Base-by-base conservation (phyloP, 108 stramenopile species). In the Poteriospumella lacustris region DNA sequence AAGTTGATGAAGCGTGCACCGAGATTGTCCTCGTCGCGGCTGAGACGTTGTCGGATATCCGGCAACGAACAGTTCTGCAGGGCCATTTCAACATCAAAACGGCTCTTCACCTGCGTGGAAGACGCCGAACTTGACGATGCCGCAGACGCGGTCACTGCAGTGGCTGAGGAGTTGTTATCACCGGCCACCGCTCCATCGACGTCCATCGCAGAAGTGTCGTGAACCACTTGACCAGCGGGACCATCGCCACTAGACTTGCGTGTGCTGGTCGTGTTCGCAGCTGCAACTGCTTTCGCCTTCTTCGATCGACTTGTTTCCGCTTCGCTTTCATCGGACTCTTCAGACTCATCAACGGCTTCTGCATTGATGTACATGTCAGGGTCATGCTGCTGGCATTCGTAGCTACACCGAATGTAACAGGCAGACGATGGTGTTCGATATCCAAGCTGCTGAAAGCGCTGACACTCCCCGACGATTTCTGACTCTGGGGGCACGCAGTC, bases 401-500 rank as follows among this genome's bases (percentile, higher is more conserved):
- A 28, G 5, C n/a, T 29, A 24, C 70, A 73, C 28, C 41, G 43
- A 38, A 73, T 73, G 36, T 29, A 73, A 73, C 70, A 73, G 9
- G 44, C 43, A 5, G 70, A 12, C 12, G n/a, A 29, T 12, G 70
- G 70, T 26, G 42, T 34, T 5, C 5, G 26, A 73, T 73, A 73
- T 26, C 70, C 12, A 24, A 34, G 3, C 33, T 5, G 9, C 33
- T 73, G 3, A 5, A 15, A 73, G 12, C 5, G 33, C 33, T 73
- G 5, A 34, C 12, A 73, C 31, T 56, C n/a, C 36, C 47, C 70
- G 19, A 52, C 33, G 36, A 73, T 42, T 24, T 42, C 5, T 33
- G 36, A 3, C 26, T 73, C 70, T 42, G 70, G 26, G 9, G 70
- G 70, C 9, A 73, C 3, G 24, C 70, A 73, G 41, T 73, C 70